phyloP scores from a whole-genome alignment of 108 stramenopile genomes.

The Nitzschia sp. region DNA sequence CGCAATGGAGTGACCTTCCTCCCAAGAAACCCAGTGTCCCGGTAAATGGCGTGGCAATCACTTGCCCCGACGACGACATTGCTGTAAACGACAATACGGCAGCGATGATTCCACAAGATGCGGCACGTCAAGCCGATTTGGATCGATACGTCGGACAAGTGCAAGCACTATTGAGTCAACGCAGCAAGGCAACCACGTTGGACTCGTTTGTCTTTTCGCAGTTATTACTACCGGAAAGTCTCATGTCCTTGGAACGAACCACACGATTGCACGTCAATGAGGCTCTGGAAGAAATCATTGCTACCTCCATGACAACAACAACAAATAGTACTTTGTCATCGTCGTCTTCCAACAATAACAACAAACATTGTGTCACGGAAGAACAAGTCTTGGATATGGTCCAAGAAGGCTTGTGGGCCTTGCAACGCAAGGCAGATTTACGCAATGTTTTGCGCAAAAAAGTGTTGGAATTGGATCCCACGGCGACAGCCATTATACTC shows the following conservation, averaged over 20 bases:
- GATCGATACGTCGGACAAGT: neutral
- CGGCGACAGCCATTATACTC: conserved; percentile 24
- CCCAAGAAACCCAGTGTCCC: conserved; percentile 9
- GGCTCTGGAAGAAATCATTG: neutral
- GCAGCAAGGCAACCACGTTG: conserved; percentile 1
- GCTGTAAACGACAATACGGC: neutral
- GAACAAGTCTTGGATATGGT: conserved; percentile 21
- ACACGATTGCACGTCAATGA: neutral
- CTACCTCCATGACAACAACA: no score
- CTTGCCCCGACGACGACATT: neutral
- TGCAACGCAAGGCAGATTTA: conserved; percentile 10
- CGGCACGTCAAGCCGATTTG: conserved; percentile 15
- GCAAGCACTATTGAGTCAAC: neutral
- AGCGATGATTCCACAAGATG: neutral
- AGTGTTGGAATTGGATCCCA: conserved; percentile 16
- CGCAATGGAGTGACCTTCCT: neutral
- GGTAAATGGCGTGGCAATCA: neutral
- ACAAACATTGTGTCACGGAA: no score
- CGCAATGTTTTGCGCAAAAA: conserved; percentile 27
- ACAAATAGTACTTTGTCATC: no score
- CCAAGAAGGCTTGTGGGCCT: conserved; percentile 17
- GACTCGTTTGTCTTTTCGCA: no score
- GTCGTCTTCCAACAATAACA: no score
- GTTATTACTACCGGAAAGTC: no score
- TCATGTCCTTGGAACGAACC: neutral